Evolutionary conservation across 1,139 yeast genomes (phyloP).

Genomic region (Lodderomyces parapsilosis): DNA sequence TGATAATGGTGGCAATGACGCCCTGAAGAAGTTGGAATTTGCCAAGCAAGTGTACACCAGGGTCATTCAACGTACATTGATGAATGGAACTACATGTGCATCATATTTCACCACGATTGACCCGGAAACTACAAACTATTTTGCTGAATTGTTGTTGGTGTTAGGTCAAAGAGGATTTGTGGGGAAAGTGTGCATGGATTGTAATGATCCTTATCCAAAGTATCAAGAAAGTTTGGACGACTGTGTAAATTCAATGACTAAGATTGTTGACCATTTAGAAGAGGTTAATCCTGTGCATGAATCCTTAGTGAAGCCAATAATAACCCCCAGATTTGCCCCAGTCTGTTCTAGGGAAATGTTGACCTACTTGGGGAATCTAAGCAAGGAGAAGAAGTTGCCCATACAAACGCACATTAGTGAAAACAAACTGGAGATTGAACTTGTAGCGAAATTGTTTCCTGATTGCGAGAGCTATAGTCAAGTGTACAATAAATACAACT

Average conservation of each 20-base stretch:
- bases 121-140: slow-evolving; percentile 65
- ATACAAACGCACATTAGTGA: slow-evolving; percentile 92
- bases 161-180: slow-evolving; percentile 85
- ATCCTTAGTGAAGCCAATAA: slow-evolving; percentile 60
- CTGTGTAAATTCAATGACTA: slow-evolving; percentile 55
- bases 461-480: slow-evolving; percentile 66
- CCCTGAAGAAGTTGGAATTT: slow-evolving; percentile 39
- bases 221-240: slow-evolving; percentile 64
- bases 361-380: slow-evolving; percentile 60
- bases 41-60: slow-evolving; percentile 64
- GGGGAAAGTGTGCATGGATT: slow-evolving; percentile 92
- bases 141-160: slow-evolving; percentile 68
- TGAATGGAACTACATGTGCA: slow-evolving; percentile 87
- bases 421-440: slow-evolving; percentile 67
- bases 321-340: slow-evolving; percentile 96
- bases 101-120: slow-evolving; percentile 90
- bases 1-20: slow-evolving; percentile 22
- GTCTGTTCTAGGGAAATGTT: slow-evolving; percentile 69
- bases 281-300: slow-evolving; percentile 50
- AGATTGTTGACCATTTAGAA: slow-evolving; percentile 57
- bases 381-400: slow-evolving; percentile 52
- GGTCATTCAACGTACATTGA: slow-evolving; percentile 65
- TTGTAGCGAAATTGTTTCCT: slow-evolving; percentile 78
- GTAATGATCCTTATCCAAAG: slow-evolving; percentile 60
- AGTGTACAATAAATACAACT: slow-evolving; percentile 65